These are phyloP conservation scores for Penicillium sp. DNA, from an alignment of 2,329 filamentous ascomycete genomes.

Conservation along the genomic window DNA sequence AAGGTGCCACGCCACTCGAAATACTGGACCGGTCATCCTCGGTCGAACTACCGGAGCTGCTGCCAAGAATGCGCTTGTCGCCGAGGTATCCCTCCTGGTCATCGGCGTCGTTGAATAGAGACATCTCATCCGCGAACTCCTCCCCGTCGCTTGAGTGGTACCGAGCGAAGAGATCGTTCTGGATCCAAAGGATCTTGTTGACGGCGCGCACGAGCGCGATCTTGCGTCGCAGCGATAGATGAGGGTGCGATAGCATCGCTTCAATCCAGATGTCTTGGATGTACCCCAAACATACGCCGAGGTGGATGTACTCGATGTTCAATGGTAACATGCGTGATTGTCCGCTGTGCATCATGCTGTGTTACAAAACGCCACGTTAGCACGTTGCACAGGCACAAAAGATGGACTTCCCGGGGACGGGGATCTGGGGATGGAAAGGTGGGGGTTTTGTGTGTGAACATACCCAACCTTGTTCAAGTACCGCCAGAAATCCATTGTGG, in stretches of 20 bases:
- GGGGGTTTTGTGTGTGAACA: slow-evolving; percentile 29
- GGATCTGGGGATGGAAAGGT: background rate
- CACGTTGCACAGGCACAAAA: background rate
- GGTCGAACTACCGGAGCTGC: slow-evolving; percentile 29
- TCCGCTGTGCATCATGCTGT: slow-evolving; percentile 76
- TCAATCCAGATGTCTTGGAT: slow-evolving; percentile 77
- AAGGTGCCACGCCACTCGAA: slow-evolving; percentile 23
- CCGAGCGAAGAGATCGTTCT: slow-evolving; percentile 82
- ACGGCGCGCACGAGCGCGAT: slow-evolving; percentile 72
- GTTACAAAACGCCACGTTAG: background rate
- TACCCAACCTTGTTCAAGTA: slow-evolving; percentile 81
- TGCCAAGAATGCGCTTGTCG: slow-evolving; percentile 57
- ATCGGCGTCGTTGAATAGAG: slow-evolving; percentile 45
- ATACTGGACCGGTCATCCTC: slow-evolving; percentile 35
- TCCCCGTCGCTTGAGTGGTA: slow-evolving; percentile 73
- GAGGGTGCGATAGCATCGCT: slow-evolving; percentile 70
- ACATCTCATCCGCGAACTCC: slow-evolving; percentile 53
- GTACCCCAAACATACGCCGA: slow-evolving; percentile 69
- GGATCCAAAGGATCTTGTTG: slow-evolving; percentile 82
- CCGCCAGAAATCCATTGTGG: slow-evolving; percentile 75
- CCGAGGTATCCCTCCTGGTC: slow-evolving; percentile 64
- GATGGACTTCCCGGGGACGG: too few relatives aligned
- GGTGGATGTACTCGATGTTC: slow-evolving; percentile 78
- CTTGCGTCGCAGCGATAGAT: slow-evolving; percentile 66
- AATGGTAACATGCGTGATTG: slow-evolving; percentile 69